Evolutionary conservation across 148 eudicot species (phyloP), one percentile per base, ranked within the genome.

Genomic region (Dianthus caryophyllus): DNA sequence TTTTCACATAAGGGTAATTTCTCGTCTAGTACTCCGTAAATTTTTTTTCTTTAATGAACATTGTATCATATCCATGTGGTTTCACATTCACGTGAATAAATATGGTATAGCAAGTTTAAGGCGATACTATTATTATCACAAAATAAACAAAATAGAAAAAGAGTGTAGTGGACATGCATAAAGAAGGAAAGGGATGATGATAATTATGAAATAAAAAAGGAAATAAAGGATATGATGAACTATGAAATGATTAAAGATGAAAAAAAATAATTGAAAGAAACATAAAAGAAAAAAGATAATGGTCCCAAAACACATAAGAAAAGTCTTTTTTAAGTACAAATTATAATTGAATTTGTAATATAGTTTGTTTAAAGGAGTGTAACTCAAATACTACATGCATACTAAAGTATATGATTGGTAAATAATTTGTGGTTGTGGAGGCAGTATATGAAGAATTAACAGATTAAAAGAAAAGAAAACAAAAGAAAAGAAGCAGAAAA

Each of bases 291-390:
- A 31, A 9, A 31, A 16, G 22, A n/a, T 1, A 13, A 60, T 60
- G 64, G 64, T 60, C 64, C 64, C 64, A 60, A 60, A 38, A 60
- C 39, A 57, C 59, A 25, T 1, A n/a, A 38, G 6, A 20, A 7
- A 15, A 30, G 13, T 17, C 43, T 31, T n/a, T n/a, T n/a, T n/a
- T n/a, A n/a, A n/a, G n/a, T n/a, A n/a, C n/a, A 33, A 33, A 33
- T 2, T 2, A 33, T 33, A 3, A 33, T 33, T 2, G 39, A 33
- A 8, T 33, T 33, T 33, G 3, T 3, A 33, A 33, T 8, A 33
- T 2, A 33, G 39, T 33, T n/a, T n/a, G n/a, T n/a, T n/a, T n/a
- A n/a, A n/a, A n/a, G n/a, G n/a, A n/a, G n/a, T n/a, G n/a, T n/a
- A n/a, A n/a, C n/a, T n/a, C n/a, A n/a, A n/a, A n/a, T n/a, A n/a